Base-by-base conservation (phyloP, 345 rosid genomes). In the Eucalyptus sideroxylon region DNA sequence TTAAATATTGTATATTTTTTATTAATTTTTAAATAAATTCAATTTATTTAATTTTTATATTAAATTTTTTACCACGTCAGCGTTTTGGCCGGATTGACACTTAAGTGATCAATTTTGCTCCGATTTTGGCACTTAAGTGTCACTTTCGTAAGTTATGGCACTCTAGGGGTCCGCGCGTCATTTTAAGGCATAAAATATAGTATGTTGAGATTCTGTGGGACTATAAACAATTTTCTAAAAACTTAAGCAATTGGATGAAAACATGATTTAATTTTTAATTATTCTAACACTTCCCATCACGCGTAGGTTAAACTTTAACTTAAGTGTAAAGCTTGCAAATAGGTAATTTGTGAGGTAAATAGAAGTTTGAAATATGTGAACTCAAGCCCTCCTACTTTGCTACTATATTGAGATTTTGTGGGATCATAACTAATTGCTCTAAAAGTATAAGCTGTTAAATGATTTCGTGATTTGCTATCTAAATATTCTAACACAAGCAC, bases 221-320 rank as follows among this genome's bases (percentile, higher is more conserved):
- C 21, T 30, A n/a, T n/a, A 65, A 16, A 8, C 3, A 65, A 65
- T 15, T n/a, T 65, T 65, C 17, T 65, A n/a, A n/a, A 65, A 16
- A 8, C 3, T n/a, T 7, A 65, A 65, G 37, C 6, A 2, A 1
- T 65, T n/a, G 17, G 5, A 65, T 65, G 37, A 65, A n/a, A 30
- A 34, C 4, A 15, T 6, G 1, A 8, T 65, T 65, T 12, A 65
- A n/a, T 16, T n/a, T 65, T 65, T 65, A 65, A 8, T n/a, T 65
- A 65, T 27, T 65, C 2, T 65, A 65, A 65, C 40, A 65, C 7
- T n/a, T 9, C 77, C 40, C 8, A 65, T n/a, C 11, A n/a, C 3
- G 3, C 0, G 1, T n/a, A 65, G 10, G 16, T 7, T n/a, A 0
- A 0, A 65, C 40, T 16, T 65, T n/a, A 7, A 17, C 77, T 34